Percentiles rank a stretch among this genome's conserved stretches.
phyloP scores from a whole-genome alignment of 495 filamentous ascomycete genomes.

The Penicillium arizonense region DNA sequence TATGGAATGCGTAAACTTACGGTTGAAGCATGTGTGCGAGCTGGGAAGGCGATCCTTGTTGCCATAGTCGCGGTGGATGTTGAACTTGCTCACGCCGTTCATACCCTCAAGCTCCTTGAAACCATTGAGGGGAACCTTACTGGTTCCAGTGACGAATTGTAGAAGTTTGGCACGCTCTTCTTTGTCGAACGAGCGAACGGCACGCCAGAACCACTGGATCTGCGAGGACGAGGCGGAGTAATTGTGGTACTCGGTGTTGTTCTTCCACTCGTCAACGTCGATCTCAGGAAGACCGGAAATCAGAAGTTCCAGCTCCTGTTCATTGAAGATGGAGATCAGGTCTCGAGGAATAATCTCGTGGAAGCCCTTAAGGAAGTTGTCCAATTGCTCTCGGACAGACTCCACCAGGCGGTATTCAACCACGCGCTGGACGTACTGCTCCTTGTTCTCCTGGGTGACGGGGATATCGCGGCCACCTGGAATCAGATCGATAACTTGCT shows the following conservation, averaged over 20 bases:
- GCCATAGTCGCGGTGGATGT: slow-evolving; percentile 97
- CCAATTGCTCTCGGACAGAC: slow-evolving; percentile 90
- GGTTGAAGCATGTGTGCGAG: slow-evolving; percentile 99
- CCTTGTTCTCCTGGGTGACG: slow-evolving; percentile 98
- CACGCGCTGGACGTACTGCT: slow-evolving; percentile 89
- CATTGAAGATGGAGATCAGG: slow-evolving; percentile 96
- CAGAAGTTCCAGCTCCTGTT: slow-evolving; percentile 93
- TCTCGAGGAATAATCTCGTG: slow-evolving; percentile 96
- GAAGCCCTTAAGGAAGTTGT: slow-evolving; percentile 95
- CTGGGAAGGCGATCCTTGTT: slow-evolving; percentile 95
- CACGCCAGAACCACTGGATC: slow-evolving; percentile 99
- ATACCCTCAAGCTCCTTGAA: slow-evolving; percentile 99
- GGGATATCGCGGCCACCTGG: slow-evolving; percentile 85
- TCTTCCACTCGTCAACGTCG: slow-evolving; percentile 98
- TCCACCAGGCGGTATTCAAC: slow-evolving; percentile 91
- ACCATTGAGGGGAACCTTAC: slow-evolving; percentile 97
- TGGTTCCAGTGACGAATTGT: slow-evolving; percentile 97
- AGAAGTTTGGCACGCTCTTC: slow-evolving; percentile 97
- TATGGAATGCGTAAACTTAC: slow-evolving; percentile 57
- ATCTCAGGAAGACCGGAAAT: slow-evolving; percentile 98
- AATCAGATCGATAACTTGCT: slow-evolving; percentile 81
- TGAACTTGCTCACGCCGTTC: slow-evolving; percentile 98
- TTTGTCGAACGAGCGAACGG: slow-evolving; percentile 96
- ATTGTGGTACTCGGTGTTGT: slow-evolving; percentile 97
- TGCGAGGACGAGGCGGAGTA: slow-evolving; percentile 92